A percentile compares a stretch with the other conserved stretches of the same genome.
These are phyloP conservation scores for Sonneratia caseolaris DNA, from an alignment of 345 rosid species.

Conservation along the genomic window DNA sequence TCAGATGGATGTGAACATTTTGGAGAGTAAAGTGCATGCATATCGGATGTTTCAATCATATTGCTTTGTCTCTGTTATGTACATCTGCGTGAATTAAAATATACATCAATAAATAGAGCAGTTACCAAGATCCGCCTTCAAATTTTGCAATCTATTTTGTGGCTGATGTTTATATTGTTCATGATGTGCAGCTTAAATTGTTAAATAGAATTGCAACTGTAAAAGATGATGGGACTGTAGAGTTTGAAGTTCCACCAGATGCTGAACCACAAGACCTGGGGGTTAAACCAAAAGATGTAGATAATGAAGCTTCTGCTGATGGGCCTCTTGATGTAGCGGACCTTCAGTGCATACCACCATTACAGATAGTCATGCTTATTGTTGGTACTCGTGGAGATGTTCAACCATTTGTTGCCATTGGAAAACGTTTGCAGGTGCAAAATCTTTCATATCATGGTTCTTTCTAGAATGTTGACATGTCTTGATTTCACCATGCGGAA, in stretches of 20 bases:
- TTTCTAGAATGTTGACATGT: neutral
- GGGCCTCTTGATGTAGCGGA: slow-evolving; percentile 64
- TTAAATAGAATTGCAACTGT: slow-evolving; percentile 89
- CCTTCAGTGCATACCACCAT: slow-evolving; percentile 54
- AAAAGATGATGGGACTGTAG: slow-evolving; percentile 94
- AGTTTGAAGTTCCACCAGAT: slow-evolving; percentile 76
- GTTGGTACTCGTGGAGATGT: slow-evolving; percentile 91
- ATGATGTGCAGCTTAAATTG: slow-evolving; percentile 59
- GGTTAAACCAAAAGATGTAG: slow-evolving; percentile 21
- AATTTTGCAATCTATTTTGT: neutral
- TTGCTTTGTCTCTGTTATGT: neutral
- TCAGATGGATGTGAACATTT: neutral
- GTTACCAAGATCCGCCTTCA: neutral
- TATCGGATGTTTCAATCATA: neutral
- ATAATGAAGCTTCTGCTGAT: slow-evolving; percentile 32
- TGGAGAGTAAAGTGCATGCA: neutral
- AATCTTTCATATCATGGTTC: neutral
- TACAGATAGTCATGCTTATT: slow-evolving; percentile 56
- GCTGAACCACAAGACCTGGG: slow-evolving; percentile 43
- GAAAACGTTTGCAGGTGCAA: slow-evolving; percentile 66
- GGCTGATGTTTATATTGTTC: slow-evolving; percentile 14
- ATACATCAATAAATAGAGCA: neutral
- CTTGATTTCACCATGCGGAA: neutral
- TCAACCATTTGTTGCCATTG: slow-evolving; percentile 85
- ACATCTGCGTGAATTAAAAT: neutral